Evolutionary conservation across 352 stramenopile species (phyloP).

Genomic region (Globisporangium heterothallicum): DNA sequence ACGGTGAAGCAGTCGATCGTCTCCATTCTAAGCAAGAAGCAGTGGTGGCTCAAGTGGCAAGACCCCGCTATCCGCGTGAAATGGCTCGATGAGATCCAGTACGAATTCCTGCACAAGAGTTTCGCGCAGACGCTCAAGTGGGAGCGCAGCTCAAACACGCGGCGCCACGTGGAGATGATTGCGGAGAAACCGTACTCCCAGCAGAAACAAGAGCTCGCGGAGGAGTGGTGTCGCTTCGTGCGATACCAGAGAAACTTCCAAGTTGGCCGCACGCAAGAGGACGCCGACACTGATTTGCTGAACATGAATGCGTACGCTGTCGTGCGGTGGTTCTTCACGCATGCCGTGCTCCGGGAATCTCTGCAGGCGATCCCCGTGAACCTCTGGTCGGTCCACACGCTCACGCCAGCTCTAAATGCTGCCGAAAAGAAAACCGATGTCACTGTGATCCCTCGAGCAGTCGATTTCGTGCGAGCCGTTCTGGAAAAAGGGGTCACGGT

Average conservation of each 20-base stretch:
- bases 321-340: constrained; percentile 3
- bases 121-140: constrained; percentile 7
- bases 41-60: constrained; percentile 12
- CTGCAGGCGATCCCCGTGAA: neutral
- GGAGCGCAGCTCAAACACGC: neutral
- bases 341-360: neutral
- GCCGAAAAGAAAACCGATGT: neutral
- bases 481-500: neutral
- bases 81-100: constrained; percentile 5
- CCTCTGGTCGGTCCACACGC: neutral
- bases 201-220: neutral
- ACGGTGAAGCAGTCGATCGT: neutral
- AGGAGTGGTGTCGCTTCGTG: neutral
- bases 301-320: constrained; percentile 3
- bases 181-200: neutral
- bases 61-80: constrained; percentile 7
- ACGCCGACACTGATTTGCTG: neutral
- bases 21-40: constrained; percentile 7
- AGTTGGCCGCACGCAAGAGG: neutral
- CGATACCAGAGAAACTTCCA: neutral
- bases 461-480: constrained; percentile 2
- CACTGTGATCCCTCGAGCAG: neutral
- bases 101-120: constrained; percentile 10
- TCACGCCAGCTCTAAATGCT: neutral
- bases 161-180: neutral